Evolutionary conservation across 371 early-diverging fungal genomes (phyloP).

Genomic region (Encephalitozoon intestinalis): DNA sequence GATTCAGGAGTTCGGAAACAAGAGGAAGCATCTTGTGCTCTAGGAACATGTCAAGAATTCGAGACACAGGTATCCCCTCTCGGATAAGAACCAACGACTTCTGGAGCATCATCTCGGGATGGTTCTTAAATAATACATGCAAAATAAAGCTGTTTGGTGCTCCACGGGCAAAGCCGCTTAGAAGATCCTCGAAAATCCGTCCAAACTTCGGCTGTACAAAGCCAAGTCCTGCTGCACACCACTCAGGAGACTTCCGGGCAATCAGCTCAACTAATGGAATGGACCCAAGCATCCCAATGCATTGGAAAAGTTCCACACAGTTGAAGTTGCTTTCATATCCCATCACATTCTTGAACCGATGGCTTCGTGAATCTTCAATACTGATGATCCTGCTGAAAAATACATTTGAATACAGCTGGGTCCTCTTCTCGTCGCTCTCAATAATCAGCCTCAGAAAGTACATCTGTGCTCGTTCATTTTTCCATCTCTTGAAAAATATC

Average conservation of each 20-base stretch:
- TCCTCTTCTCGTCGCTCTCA: conserved; percentile 30
- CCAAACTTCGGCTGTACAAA: conserved; percentile 28
- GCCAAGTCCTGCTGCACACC: conserved; percentile 42
- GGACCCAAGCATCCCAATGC: conserved; percentile 26
- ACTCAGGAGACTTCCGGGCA: conserved; percentile 37
- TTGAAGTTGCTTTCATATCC: conserved; percentile 47
- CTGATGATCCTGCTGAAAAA: conserved; percentile 39
- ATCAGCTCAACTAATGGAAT: conserved; percentile 29
- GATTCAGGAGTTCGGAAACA: conserved; percentile 31
- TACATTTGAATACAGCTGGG: conserved; percentile 39
- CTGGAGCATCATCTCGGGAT: conserved; percentile 4
- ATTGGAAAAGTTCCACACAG: conserved; percentile 50
- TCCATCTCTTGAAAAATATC: conserved; percentile 51
- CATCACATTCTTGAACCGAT: conserved; percentile 35
- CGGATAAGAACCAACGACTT: background rate
- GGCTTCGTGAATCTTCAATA: conserved; percentile 27
- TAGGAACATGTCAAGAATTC: conserved; percentile 45
- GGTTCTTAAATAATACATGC: conserved; percentile 38
- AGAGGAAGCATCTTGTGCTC: conserved; percentile 52
- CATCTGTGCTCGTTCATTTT: conserved; percentile 31
- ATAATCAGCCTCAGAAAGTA: conserved; percentile 43
- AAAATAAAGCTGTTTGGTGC: conserved; percentile 28
- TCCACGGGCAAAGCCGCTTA: conserved; percentile 21
- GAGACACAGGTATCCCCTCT: conserved; percentile 31
- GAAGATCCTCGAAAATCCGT: conserved; percentile 34